phyloP scores from a whole-genome alignment of 2,329 filamentous ascomycete genomes.

The Xylariaceae sp. region DNA sequence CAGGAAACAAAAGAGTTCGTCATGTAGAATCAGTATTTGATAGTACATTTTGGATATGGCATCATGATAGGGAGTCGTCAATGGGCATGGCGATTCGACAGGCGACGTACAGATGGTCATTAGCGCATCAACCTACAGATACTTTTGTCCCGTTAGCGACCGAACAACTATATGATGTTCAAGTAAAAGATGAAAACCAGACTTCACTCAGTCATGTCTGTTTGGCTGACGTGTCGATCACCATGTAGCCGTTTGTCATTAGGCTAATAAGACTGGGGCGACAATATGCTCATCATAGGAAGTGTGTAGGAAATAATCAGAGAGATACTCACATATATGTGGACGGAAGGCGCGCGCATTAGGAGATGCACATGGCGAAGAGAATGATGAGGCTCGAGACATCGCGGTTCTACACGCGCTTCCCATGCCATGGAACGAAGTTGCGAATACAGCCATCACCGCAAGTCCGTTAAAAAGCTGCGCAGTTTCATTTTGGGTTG shows the following conservation, averaged over 20 bases:
- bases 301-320: conserved; percentile 4
- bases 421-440: too few relatives aligned
- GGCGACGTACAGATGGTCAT: too few relatives aligned
- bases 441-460: too few relatives aligned
- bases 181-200: conserved; percentile 1
- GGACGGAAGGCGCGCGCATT: too few relatives aligned
- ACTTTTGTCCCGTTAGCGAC: conserved; percentile 17
- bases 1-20: conserved; percentile 28
- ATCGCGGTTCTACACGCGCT: too few relatives aligned
- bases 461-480: too few relatives aligned
- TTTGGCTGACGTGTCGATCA: conserved; percentile 53
- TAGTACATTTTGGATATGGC: conserved; percentile 37
- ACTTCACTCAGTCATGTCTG: conserved; percentile 38
- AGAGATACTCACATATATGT: conserved; percentile 18
- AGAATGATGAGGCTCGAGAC: too few relatives aligned
- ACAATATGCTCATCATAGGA: conserved; percentile 52
- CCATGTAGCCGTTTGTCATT: conserved; percentile 36
- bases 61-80: too few relatives aligned
- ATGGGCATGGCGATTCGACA: too few relatives aligned
- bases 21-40: conserved; percentile 41
- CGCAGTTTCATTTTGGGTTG: too few relatives aligned
- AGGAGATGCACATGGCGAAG: too few relatives aligned
- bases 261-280: conserved; percentile 51
- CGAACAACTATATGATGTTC: not conserved
- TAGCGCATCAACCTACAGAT: too few relatives aligned